Base-by-base conservation (phyloP, 2,329 filamentous ascomycete genomes). In the Cercospora janseana region DNA sequence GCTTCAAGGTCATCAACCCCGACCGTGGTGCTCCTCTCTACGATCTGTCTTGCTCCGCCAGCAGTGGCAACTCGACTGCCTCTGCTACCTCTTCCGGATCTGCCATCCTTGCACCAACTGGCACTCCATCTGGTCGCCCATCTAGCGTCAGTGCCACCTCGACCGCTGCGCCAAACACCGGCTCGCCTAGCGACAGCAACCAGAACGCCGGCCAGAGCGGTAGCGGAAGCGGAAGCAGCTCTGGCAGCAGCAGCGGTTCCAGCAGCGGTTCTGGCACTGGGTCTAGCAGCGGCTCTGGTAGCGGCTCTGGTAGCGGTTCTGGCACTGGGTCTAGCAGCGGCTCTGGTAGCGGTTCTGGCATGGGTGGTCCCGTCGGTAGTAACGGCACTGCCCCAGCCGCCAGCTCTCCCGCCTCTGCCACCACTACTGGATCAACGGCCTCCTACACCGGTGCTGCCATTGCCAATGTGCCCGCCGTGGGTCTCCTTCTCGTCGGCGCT, bases 31-130 rank as follows among this genome's bases (percentile, higher is more conserved):
- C 48, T 20, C 56, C 56, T 23, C 40, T 57, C 6, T 60, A 55
- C 44, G 49, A 60, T 28, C 34, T 60, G 23, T 46, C 52, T 13
- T 60, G 57, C 49, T 79, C 78, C 35, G 87, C 82, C 69, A 53
- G 37, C 49, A 43, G 38, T 49, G 38, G 31, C 47, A 15, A 51
- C 16, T 46, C 51, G 44, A 24, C n/a, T 20, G 32, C 46, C 13
- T 41, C 46, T 24, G 27, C 23, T 15, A 21, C 40, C 29, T 35
- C 40, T 16, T 43, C 41, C 9, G 29, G 35, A 27, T 32, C 35
- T 21, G 9, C 21, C 18, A 20, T 49, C 16, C 16, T 26, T 10
- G 32, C 29, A n/a, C 40, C 48, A 6, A 38, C 40, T 10, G 34
- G 32, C 9, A 37, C 43, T 9, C 43, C 43, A 37, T 46, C 43